phyloP scores from a whole-genome alignment of 345 rosid species.

The Combretum micranthum region DNA sequence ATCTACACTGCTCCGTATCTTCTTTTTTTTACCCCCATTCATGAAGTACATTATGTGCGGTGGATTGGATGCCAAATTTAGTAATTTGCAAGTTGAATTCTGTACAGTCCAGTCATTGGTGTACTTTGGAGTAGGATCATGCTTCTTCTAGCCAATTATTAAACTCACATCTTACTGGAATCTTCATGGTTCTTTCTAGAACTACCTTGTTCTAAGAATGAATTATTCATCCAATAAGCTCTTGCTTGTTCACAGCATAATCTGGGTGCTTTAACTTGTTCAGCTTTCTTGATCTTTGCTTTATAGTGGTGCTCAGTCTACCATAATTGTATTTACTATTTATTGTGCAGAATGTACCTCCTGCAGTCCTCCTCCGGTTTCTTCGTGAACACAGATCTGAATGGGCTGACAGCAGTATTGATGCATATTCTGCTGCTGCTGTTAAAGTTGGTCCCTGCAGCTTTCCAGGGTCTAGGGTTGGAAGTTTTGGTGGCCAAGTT shows the following conservation, averaged over 20 bases:
- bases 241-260: neutral
- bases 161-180: too few relatives aligned
- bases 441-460: conserved; percentile 90
- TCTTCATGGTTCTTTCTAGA: too few relatives aligned
- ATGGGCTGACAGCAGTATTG: conserved; percentile 97
- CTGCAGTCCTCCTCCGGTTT: conserved; percentile 92
- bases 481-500: conserved; percentile 84
- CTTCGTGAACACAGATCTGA: conserved; percentile 97
- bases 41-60: neutral
- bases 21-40: neutral
- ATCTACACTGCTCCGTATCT: too few relatives aligned
- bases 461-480: conserved; percentile 68
- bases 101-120: neutral
- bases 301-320: neutral
- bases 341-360: conserved; percentile 78
- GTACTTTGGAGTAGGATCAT: too few relatives aligned
- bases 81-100: neutral
- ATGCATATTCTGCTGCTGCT: conserved; percentile 93
- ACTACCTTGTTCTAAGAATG: neutral
- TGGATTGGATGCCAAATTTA: neutral
- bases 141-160: too few relatives aligned
- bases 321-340: neutral
- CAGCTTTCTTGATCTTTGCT: neutral
- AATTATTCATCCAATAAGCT: neutral
- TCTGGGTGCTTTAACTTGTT: neutral